Conservation (phyloP, 176 grass and related monocot species). For the Phragmites australis region DNA sequence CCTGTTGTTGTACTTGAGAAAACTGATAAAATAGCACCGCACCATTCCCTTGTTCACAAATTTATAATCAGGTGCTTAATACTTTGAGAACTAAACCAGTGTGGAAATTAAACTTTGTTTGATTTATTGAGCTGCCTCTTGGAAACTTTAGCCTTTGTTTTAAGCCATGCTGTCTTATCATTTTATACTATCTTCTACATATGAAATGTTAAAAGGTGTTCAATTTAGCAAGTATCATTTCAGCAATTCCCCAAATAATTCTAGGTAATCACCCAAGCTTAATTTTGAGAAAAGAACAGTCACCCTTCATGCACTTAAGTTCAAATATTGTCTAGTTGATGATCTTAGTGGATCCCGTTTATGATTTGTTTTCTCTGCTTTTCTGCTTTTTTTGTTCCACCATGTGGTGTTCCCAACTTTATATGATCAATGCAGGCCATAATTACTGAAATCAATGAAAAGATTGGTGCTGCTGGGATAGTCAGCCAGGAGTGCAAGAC, state of each 20-base stretch:
- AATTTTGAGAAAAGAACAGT: slow-evolving; percentile 4
- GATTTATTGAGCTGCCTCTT: not conserved
- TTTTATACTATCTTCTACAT: not conserved
- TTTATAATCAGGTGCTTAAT: not conserved
- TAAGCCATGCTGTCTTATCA: not conserved
- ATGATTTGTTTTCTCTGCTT: not conserved
- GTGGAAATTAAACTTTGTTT: not conserved
- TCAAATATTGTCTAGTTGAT: not conserved
- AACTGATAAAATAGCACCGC: not conserved
- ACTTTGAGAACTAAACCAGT: not conserved
- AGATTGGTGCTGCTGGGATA: slow-evolving; percentile 84
- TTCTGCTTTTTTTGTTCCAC: not conserved
- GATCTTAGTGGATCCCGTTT: not conserved
- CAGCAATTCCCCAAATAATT: not conserved
- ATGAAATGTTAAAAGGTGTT: not conserved
- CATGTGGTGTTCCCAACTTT: slow-evolving; percentile 4
- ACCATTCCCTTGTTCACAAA: not conserved
- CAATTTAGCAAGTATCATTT: not conserved
- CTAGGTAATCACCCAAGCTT: not conserved
- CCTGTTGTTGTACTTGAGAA: not conserved
- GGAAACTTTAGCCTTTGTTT: slow-evolving; percentile 2
- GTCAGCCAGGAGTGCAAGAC: slow-evolving; percentile 98
- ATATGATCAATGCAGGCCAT: slow-evolving; percentile 51
- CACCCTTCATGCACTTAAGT: too few species aligned
- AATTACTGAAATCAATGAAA: slow-evolving; percentile 91